Conservation (phyloP, 257 asterid genomes). For the Solanum pimpinellifolium region DNA sequence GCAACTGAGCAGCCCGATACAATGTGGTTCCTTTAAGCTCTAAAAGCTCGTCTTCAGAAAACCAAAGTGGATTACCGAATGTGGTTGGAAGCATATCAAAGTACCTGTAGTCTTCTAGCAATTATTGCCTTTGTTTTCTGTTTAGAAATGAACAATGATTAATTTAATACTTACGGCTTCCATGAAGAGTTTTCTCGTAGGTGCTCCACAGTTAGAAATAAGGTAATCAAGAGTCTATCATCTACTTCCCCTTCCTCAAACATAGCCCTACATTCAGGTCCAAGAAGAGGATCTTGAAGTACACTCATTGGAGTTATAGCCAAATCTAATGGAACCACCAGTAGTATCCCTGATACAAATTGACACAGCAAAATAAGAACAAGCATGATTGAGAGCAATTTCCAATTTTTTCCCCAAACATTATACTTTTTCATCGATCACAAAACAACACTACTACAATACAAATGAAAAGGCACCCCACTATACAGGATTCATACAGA, state of each 20-base stretch:
- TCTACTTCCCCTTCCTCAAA: constrained; percentile 68
- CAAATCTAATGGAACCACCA: constrained; percentile 78
- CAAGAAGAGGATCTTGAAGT: constrained; percentile 72
- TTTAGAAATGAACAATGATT: neutral
- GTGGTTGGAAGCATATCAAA: constrained; percentile 83
- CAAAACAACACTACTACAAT: neutral
- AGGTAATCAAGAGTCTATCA: constrained; percentile 70
- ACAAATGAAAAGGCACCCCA: neutral
- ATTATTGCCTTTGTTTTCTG: neutral
- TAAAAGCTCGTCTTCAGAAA: constrained; percentile 68
- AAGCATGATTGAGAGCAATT: neutral
- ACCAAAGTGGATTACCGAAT: constrained; percentile 86
- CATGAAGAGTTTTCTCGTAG: constrained; percentile 63
- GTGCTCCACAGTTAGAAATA: constrained; percentile 80
- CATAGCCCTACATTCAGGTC: constrained; percentile 83
- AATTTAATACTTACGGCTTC: constrained; percentile 64
- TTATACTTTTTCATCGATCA: neutral
- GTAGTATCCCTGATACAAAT: constrained; percentile 32
- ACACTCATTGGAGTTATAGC: constrained; percentile 95
- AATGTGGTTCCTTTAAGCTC: constrained; percentile 88
- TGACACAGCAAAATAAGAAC: neutral
- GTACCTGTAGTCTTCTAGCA: constrained; percentile 33
- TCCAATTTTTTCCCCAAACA: neutral
- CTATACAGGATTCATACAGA: neutral
- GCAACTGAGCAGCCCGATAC: constrained; percentile 68